Conservation (phyloP, 2,329 filamentous ascomycete genomes). For the Diaporthe amygdali region DNA sequence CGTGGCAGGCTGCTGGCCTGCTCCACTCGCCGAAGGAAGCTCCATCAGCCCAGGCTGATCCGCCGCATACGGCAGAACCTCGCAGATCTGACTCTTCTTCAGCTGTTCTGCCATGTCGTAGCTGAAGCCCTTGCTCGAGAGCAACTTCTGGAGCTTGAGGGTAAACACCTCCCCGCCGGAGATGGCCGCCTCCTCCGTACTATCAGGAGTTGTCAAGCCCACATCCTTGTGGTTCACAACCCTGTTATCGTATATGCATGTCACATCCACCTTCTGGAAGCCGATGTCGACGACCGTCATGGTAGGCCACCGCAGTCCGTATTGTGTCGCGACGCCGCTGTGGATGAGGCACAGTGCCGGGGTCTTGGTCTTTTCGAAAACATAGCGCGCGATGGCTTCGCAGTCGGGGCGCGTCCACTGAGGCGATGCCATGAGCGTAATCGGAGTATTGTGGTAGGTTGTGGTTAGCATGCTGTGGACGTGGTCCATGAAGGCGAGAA, state of each 20-base stretch:
- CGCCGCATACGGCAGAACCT: constrained; percentile 64
- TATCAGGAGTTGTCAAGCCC: constrained; percentile 58
- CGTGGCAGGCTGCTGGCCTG: constrained; percentile 37
- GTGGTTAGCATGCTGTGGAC: constrained; percentile 89
- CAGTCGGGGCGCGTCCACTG: constrained; percentile 89
- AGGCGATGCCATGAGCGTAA: constrained; percentile 87
- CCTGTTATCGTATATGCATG: constrained; percentile 83
- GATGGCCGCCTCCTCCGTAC: constrained; percentile 44
- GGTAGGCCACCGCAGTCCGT: constrained; percentile 75
- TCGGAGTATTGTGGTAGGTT: constrained; percentile 94
- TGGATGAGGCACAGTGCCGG: constrained; percentile 92
- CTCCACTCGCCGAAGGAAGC: constrained; percentile 41
- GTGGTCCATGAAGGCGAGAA: constrained; percentile 91
- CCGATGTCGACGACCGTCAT: constrained; percentile 92
- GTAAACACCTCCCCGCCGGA: constrained; percentile 93
- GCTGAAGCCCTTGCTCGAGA: constrained; percentile 64
- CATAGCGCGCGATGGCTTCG: constrained; percentile 88
- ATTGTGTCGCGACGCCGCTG: constrained; percentile 84
- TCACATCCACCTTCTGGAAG: constrained; percentile 89
- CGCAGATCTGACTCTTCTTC: constrained; percentile 70
- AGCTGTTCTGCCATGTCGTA: constrained; percentile 73
- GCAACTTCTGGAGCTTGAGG: constrained; percentile 68
- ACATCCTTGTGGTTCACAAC: constrained; percentile 71
- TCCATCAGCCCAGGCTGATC: constrained; percentile 52
- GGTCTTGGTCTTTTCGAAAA: constrained; percentile 97